Conservation (phyloP, 768 basidiomycete species). For the Suillus discolor region DNA sequence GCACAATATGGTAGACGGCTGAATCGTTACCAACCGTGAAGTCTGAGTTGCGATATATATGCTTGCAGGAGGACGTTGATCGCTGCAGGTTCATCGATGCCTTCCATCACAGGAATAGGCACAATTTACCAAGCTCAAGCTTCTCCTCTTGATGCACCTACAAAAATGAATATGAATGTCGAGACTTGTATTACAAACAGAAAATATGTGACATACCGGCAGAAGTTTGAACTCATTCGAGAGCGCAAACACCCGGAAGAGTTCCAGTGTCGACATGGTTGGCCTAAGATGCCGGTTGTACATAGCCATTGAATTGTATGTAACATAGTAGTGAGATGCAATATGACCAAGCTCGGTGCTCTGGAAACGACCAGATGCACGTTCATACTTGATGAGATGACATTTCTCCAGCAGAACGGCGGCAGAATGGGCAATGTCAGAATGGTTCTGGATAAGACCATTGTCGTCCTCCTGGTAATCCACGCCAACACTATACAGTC, state of each 20-base stretch:
- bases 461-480: conserved; percentile 91
- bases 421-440: conserved; percentile 91
- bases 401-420: conserved; percentile 94
- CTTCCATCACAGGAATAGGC: too few species aligned
- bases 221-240: conserved; percentile 95
- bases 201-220: conserved; percentile 50
- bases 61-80: too few species aligned
- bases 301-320: conserved; percentile 92
- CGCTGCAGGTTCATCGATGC: too few species aligned
- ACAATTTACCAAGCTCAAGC: too few species aligned
- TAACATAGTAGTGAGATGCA: conserved; percentile 94
- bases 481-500: conserved; percentile 82
- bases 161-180: background rate
- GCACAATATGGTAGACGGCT: background rate
- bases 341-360: conserved; percentile 93
- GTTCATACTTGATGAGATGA: conserved; percentile 92
- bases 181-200: conserved; percentile 1
- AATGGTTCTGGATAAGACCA: conserved; percentile 86
- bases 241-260: conserved; percentile 94
- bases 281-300: conserved; percentile 94
- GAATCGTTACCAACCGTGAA: too few species aligned
- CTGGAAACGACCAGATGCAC: conserved; percentile 84
- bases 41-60: too few species aligned
- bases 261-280: conserved; percentile 84
- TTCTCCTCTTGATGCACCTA: conserved; percentile 79